These are phyloP conservation scores for Pseudozyma flocculosa DNA, from an alignment of 1,284 basidiomycete genomes.

Conservation along the genomic window DNA sequence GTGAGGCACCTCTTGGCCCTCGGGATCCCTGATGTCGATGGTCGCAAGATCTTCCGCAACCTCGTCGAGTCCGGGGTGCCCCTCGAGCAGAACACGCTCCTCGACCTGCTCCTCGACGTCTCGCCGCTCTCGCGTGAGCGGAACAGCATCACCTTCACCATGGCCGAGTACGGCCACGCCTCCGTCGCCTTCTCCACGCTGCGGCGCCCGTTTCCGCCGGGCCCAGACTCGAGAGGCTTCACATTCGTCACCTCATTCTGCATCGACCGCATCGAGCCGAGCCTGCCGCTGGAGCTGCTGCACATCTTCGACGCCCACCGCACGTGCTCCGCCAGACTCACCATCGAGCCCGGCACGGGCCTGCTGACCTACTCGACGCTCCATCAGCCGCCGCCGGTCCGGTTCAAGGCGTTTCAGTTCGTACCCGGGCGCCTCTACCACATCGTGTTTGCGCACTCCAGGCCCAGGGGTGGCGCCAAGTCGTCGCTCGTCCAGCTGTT, in stretches of 20 bases:
- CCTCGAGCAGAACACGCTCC: constrained; percentile 6
- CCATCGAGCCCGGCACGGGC: constrained; percentile 31
- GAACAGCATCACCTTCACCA: constrained; percentile 30
- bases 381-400: constrained; percentile 8
- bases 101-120: constrained; percentile 35
- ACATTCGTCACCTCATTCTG: constrained; percentile 34
- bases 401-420: constrained; percentile 27
- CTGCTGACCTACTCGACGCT: constrained; percentile 28
- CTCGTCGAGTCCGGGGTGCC: constrained; percentile 4
- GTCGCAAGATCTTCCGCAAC: constrained; percentile 15
- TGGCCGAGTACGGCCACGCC: constrained; percentile 25
- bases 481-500: constrained; percentile 39
- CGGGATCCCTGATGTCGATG: constrained; percentile 34
- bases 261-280: constrained; percentile 39
- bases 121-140: constrained; percentile 26
- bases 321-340: constrained; percentile 26
- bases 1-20: constrained; percentile 5
- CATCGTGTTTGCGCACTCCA: constrained; percentile 39
- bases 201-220: constrained; percentile 42
- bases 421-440: constrained; percentile 23
- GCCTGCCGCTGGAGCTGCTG: constrained; percentile 34
- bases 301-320: constrained; percentile 38
- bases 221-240: constrained; percentile 24
- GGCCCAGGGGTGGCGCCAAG: constrained; percentile 25
- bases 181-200: constrained; percentile 41